Evolutionary conservation across 2,329 filamentous ascomycete species (phyloP).

Genomic region (Penicillium sp.): DNA sequence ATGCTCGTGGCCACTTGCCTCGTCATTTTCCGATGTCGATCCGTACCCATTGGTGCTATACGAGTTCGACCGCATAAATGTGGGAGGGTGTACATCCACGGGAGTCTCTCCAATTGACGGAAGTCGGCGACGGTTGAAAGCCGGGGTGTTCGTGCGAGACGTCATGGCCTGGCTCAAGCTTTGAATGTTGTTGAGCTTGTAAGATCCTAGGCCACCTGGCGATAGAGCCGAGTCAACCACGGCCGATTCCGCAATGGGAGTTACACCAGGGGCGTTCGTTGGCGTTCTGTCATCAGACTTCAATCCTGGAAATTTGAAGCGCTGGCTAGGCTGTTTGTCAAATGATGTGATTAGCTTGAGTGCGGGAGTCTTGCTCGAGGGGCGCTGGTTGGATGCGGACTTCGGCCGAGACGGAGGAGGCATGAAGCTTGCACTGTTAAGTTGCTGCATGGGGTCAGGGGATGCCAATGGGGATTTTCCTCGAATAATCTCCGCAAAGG

Average conservation of each 20-base stretch:
- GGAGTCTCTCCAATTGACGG: conserved; percentile 74
- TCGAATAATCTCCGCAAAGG: conserved; percentile 36
- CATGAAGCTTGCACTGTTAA: conserved; percentile 21
- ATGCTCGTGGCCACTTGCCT: conserved; percentile 26
- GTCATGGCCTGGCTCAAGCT: conserved; percentile 68
- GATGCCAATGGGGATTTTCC: conserved; percentile 44
- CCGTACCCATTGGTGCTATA: conserved; percentile 47
- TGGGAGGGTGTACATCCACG: conserved; percentile 48
- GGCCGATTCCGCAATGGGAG: conserved; percentile 80
- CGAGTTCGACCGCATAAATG: conserved; percentile 41
- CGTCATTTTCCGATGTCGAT: conserved; percentile 47
- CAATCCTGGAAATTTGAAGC: conserved; percentile 62
- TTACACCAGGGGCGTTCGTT: conserved; percentile 71
- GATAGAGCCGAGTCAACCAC: conserved; percentile 59
- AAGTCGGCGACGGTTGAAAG: conserved; percentile 63
- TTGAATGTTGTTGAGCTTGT: conserved; percentile 57
- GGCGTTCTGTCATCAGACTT: conserved; percentile 64
- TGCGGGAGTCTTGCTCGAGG: conserved; percentile 74
- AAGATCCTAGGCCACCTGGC: conserved; percentile 64
- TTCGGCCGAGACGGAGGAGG: conserved; percentile 25
- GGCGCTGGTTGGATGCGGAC: conserved; percentile 54
- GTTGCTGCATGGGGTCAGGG: conserved; percentile 59
- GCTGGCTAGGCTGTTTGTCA: conserved; percentile 48
- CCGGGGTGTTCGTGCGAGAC: conserved; percentile 60
- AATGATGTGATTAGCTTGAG: conserved; percentile 92